Evolutionary conservation across 2,329 filamentous ascomycete species (phyloP), one percentile per base, ranked within the genome.

Genomic region (Aureobasidium sp.): DNA sequence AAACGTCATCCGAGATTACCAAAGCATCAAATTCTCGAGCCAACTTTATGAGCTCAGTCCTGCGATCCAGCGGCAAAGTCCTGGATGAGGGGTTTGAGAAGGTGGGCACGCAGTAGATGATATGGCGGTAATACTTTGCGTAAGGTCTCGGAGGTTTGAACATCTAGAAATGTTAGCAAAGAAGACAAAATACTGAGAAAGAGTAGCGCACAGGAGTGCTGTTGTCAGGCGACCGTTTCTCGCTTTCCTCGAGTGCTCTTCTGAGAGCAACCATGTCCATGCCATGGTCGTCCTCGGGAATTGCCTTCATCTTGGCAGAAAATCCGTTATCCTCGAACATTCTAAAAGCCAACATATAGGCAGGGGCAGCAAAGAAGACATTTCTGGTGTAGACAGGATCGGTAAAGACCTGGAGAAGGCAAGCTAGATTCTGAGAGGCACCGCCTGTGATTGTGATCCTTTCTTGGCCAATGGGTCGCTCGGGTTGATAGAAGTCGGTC

Each of bases 1-100:
- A 99, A 11, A 97, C 91, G 73, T 99, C 94, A 75, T 97, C 93
- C 53, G 84, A 84, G 31, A 97, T 81, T 61, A 97, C 75, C n/a
- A 97, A 81, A 7, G 90, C 90, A 72, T 97, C 87, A 72, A 88
- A 85, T 63, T 86, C 79, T 62, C 93, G 82, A 0, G 93, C 93
- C 7, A 97, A 75, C n/a, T 79, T 77, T 27, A 97, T 85, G 4
- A 97, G 80, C 12, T 78, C 78, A 65, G 86, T 77, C 3, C 94
- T 83, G 31, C 88, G 83, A 20, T 75, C 72, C 3, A 91, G 74
- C 15, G 87, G 85, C 86, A 95, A 93, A 3, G 90, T 91, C 70
- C 87, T 88, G 34, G 88, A 90, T 0, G 89, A 91, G 0, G 94
- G 94, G 70, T 97, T 97, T 53, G 90, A 86, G 73, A 92, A 95